Evolutionary conservation across 805 yeast species (phyloP), one percentile per base, ranked within the genome.

Genomic region (Saturnispora ahearnii): DNA sequence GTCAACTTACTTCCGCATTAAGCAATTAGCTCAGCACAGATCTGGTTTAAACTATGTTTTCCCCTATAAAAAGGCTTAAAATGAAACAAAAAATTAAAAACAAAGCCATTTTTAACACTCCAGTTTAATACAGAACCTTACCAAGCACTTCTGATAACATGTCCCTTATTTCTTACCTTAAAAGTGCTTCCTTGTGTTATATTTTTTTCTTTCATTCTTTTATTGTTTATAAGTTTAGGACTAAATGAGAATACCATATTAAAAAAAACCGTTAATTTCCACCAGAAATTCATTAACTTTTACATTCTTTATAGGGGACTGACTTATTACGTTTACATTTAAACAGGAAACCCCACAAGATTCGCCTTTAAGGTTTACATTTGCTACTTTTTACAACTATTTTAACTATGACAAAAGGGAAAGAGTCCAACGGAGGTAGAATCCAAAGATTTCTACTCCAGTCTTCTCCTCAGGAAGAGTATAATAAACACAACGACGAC

Each of bases 391-490:
- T 26, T 6, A 26, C 29, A 5, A 26, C 29, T 26, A 36, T 18
- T 18, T 18, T 22, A 18, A 18, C 18, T 11, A 44, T 21, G 10
- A n/a, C 32, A 3, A 13, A 15, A 18, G 33, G 29, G 11, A 31
- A 36, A 10, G 31, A 26, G 26, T 18, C 32, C 22, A 41, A 34
- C n/a, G 33, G 21, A 8, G 34, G 26, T 24, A 18, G 34, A 49
- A 72, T 68, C 53, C 64, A 64, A 31, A 64, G 83, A 45, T 82
- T 66, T 56, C 57, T 82, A 3, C 66, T 82, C 5, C 65, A 71
- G 21, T 62, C 63, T 1, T 88, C 82, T 53, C 80, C 84, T 4
- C 77, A 77, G 52, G 65, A 72, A 2, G 87, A 84, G 45, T 70
- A 69, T 32, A 74, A 72, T 55, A 76, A 74, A 55, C 75, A 70